Evolutionary conservation across 345 rosid genomes (phyloP).

Genomic region (Eutrema yunnanense): DNA sequence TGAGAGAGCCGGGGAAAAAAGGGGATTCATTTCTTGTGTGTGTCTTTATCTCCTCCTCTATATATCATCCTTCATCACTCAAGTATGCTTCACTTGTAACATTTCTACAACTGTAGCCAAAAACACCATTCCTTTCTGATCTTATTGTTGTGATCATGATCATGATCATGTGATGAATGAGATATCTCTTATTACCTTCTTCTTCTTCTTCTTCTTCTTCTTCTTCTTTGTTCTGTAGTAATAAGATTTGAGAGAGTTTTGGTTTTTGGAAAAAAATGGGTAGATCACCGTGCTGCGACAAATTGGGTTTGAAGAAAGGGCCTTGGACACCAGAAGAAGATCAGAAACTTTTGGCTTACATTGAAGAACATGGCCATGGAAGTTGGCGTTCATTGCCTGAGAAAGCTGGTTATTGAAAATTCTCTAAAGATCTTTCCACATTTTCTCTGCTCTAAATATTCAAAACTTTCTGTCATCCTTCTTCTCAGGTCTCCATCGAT

Average conservation of each 20-base stretch:
- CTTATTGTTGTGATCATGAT: slow-evolving; percentile 3
- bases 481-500: slow-evolving; percentile 70
- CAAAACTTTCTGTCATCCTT: background rate
- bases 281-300: slow-evolving; percentile 77
- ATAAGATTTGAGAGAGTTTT: slow-evolving; percentile 7
- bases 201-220: background rate
- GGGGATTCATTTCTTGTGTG: slow-evolving; percentile 21
- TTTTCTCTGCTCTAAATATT: background rate
- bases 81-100: slow-evolving; percentile 20
- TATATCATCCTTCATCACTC: slow-evolving; percentile 20
- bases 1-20: slow-evolving; percentile 22
- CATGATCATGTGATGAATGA: slow-evolving; percentile 7
- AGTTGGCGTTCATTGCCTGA: slow-evolving; percentile 88
- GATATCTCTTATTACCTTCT: background rate
- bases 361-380: slow-evolving; percentile 90
- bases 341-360: slow-evolving; percentile 79
- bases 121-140: background rate
- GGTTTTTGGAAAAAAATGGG: slow-evolving; percentile 43
- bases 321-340: slow-evolving; percentile 98
- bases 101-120: slow-evolving; percentile 13
- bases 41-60: slow-evolving; percentile 16
- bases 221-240: background rate
- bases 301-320: slow-evolving; percentile 87
- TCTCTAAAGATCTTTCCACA: background rate
- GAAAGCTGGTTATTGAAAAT: slow-evolving; percentile 56